Base-by-base conservation (phyloP, 805 yeast genomes). In the Diddensiella caesifluorescens region DNA sequence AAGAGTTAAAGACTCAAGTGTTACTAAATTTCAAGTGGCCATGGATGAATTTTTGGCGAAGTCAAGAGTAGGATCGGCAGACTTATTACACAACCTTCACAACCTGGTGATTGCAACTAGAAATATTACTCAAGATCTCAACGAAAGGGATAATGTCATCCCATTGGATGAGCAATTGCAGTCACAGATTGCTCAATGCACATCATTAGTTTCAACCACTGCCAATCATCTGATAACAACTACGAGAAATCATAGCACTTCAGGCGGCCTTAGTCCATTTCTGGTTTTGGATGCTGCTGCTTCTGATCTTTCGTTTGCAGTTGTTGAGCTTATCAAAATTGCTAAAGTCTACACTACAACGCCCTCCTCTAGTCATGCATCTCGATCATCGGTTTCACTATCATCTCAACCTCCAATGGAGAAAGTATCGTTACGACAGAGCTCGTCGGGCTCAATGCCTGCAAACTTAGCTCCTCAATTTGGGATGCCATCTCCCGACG, bases 221-320 rank as follows among this genome's bases (percentile, higher is more conserved):
- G 73, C 83, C 19, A 77, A 88, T 13, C 87, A 83, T 61, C 74
- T 80, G 0, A 76, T 90, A 31, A 79, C 95, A 3, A 72, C 87
- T 1, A 75, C 89, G 1, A 71, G 95, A 54, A 85, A 86, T 56
- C 83, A 68, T 59, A 75, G 83, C 0, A 64, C 79, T 7, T 80
- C 83, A 51, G 67, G 73, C 3, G 69, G 71, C n/a, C 55, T 84
- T 2, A 62, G 86, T 42, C 95, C 96, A 0, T 73, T 71, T 40
- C 64, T 82, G 16, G 73, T 87, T 2, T 71, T 88, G 15, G 82
- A 86, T 61, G 74, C 87, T 18, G 80, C 97, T 0, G 64, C 85
- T 6, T 74, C 83, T 33, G 95, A 88, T 54, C 65, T 88, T 26
- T 71, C 80, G 5, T 80, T 79, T 55, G 65, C 79, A 2, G 70